Base-by-base conservation (phyloP, 169 alveolate species). In the Plasmodium coatneyi region DNA sequence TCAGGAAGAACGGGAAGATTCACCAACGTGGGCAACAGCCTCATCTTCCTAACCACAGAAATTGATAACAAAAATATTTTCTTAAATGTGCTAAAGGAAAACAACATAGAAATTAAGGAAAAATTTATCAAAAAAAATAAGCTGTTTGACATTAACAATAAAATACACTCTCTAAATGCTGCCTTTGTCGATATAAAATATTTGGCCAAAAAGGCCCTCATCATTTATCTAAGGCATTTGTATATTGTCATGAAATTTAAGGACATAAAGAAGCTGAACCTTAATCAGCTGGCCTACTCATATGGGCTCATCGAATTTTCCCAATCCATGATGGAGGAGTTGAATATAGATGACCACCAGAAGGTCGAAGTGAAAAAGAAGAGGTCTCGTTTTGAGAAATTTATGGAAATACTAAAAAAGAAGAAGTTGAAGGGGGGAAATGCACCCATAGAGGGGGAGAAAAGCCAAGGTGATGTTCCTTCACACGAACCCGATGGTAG, bases 1-100 rank as follows among this genome's bases (percentile, higher is more conserved):
- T 99, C 99, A 4, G 99, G 99, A 30, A 97, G 99, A 95, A 99
- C 99, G 1, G 99, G 99, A 25, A 97, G 99, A 66, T 98, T 98
- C 93, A 97, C 98, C 86, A 95, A 94, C 28, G 79, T 83, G 4
- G 99, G 99, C 0, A 93, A 92, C 54, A 95, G 97, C 7, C 87
- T 97, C 54, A 71, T 96, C 30, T 92, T 97, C 32, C 72, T 96
- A 39, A 49, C 95, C 54, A 95, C 86, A 32, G 83, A 92, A 41
- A 86, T 41, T 86, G 93, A 86, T 70, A 76, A 86, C 80, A 86
- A 86, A 4, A 86, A 86, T 32, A 49, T 74, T 49, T 86, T 86
- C 66, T 76, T 86, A 86, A 72, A 86, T n/a, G 83, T 86, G 5
- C 71, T 86, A 39, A 72, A 78, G n/a, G 93, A 86, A 52, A 86